Evolutionary conservation across 352 stramenopile genomes (phyloP).

Genomic region (Phytophthora hybrid): DNA sequence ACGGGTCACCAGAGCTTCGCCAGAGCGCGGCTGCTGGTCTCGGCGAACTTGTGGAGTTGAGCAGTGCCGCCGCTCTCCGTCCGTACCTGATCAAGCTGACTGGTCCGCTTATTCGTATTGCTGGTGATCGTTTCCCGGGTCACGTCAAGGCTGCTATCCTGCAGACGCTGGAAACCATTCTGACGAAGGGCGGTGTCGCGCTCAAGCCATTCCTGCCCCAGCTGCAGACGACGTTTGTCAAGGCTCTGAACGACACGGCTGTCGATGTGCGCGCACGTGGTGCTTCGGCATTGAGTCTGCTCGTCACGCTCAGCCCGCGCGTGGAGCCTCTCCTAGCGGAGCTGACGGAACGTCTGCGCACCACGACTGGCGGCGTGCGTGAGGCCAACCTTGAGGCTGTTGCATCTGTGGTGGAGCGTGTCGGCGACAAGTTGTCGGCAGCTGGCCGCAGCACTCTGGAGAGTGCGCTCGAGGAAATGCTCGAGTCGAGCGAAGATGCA

Average conservation of each 20-base stretch:
- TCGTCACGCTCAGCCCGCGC: constrained; percentile 95
- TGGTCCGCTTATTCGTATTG: constrained; percentile 98
- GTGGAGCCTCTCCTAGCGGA: constrained; percentile 97
- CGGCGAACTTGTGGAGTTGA: constrained; percentile 97
- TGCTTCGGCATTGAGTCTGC: constrained; percentile 91
- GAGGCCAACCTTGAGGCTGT: constrained; percentile 84
- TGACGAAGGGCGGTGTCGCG: constrained; percentile 96
- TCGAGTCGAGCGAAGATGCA: constrained; percentile 71
- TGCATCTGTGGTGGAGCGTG: constrained; percentile 64
- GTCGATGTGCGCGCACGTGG: constrained; percentile 93
- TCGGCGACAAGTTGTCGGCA: constrained; percentile 78
- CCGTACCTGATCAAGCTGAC: constrained; percentile 99
- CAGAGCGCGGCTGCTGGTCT: constrained; percentile 95
- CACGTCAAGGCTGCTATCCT: constrained; percentile 99
- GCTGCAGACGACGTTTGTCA: constrained; percentile 99
- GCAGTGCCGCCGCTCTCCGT: constrained; percentile 87
- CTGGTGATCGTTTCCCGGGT: constrained; percentile 97
- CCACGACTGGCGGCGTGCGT: constrained; percentile 73
- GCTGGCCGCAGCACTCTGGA: constrained; percentile 59
- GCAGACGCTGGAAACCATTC: constrained; percentile 96
- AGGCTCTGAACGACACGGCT: constrained; percentile 98
- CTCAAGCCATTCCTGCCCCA: constrained; percentile 99
- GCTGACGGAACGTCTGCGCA: constrained; percentile 86
- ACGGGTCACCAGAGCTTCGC: constrained; percentile 90
- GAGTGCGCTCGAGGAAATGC: constrained; percentile 69